Base-by-base conservation (phyloP, 2,329 filamentous ascomycete species). In the Tolypocladium tundrense region DNA sequence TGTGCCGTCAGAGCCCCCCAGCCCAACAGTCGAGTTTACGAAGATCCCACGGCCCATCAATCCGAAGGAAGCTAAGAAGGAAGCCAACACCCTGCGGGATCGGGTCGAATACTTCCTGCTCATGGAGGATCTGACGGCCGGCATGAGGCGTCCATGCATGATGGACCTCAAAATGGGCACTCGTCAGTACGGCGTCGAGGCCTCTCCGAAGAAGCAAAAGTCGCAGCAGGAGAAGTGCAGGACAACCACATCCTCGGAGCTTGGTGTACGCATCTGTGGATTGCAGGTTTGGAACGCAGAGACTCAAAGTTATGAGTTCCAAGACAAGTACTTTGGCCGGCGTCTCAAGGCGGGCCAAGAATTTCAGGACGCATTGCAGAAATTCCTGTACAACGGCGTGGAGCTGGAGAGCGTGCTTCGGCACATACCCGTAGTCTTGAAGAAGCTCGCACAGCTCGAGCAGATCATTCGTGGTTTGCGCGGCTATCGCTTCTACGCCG, bases 101-200 rank as follows among this genome's bases (percentile, higher is more conserved):
- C 86, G 93, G 39, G 89, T 96, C 5, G 90, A 97, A 66, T 96
- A 93, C 69, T 99, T 99, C 69, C 77, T 99, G 16, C 79, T 99
- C 1, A 77, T 99, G 11, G 94, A 99, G 72, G 94, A 99, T 70
- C 81, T 99, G 53, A 99, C 94, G 1, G 90, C 93, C 2, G 93
- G 93, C 40, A 97, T 99, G 94, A 92, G 91, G 69, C 86, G 89
- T 55, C 94, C 94, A 6, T 97, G 94, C 73, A 96, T 99, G 60
- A 88, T 99, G 72, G 94, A 99, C 69, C 79, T 99, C 61, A 99
- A 99, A 71, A 99, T 99, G 94, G 94, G 94, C 24, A 99, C 94
- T 9, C 87, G 94, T 2, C 94, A 99, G 69, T 97, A 97, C 70
- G 94, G 94, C 9, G 85, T 97, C 14, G 92, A 97, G 64, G 94